Evolutionary conservation across 768 basidiomycete species (phyloP), one percentile per base, ranked within the genome.

Genomic region (Dioszegia crocea): DNA sequence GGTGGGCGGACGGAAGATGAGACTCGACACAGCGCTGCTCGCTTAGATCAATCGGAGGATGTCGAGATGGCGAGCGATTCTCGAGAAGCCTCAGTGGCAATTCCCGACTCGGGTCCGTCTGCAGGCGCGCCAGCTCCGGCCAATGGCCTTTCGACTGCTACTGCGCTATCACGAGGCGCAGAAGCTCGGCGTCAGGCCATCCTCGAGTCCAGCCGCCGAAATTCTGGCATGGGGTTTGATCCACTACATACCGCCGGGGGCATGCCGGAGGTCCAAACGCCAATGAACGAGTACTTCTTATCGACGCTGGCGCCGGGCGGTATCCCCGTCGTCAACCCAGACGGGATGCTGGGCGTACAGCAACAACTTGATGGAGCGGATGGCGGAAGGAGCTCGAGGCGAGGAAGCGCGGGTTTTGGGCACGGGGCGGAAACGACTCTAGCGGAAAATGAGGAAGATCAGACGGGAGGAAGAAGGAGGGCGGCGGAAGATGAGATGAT

Each of bases 271-370:
- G 71, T 73, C 4, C 66, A 73, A 2, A 79, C 78, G 12, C 78
- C 78, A 0, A 75, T 73, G 56, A 79, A 79, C 62, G 70, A 73
- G 19, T 76, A 71, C 21, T 78, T 79, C 69, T 65, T 79, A 12
- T 67, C 71, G 33, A 77, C 76, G 0, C 63, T 79, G 2, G 76
- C 76, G 4, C 66, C 66, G 4, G 61, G 63, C 17, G 31, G 19
- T 3, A 40, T 38, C 29, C 36, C 51, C 23, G 30, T 31, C n/a
- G 47, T 23, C 12, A 53, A 27, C 39, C 4, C n/a, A 21, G 14
- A 36, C 6, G 57, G 39, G 17, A 50, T 59, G 48, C 33, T 33
- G 27, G 17, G 29, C 9, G 31, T 51, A 23, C 38, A 30, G 12
- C 64, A 68, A 48, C 21, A 64, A 26, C 44, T 68, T 1, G 66